Evolutionary conservation across 2,329 filamentous ascomycete genomes (phyloP), one percentile per base, ranked within the genome.

Genomic region (Aspergillus sp.): DNA sequence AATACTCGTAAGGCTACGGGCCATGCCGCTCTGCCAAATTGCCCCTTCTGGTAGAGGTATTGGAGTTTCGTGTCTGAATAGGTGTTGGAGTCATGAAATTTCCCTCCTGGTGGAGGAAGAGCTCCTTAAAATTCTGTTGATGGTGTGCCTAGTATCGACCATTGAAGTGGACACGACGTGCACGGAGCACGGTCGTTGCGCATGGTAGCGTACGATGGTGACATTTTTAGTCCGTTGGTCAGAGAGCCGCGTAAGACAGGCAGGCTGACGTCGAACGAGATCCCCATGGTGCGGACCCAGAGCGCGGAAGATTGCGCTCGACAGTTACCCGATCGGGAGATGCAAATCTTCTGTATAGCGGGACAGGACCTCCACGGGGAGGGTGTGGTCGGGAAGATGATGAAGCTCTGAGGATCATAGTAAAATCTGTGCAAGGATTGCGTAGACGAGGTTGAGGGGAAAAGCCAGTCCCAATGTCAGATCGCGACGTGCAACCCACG

Each of bases 201-300:
- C 55, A 48, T 62, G 57, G 32, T 55, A 56, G 59, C 15, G 56
- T 54, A 25, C 41, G 54, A 62, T 65, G 61, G 57, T 62, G 64
- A 60, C 60, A 64, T 61, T 57, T 64, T 52, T 59, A 64, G 60
- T 57, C 30, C 63, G 63, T 61, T 65, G 58, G 63, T 65, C 60
- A 60, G 61, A 63, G 57, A 64, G 65, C 66, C 65, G 66, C 66
- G 66, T 66, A 66, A 68, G 63, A 64, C 63, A 39, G 47, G 57
- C 51, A 61, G 51, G 59, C 57, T 58, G 57, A 55, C 62, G 57
- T 55, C 53, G 49, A 60, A 53, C 47, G 32, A 30, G 54, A 30
- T 54, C 54, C 49, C 49, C 57, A 51, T 59, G 36, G 48, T 17
- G 41, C 23, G 48, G 44, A 48, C 42, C 38, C 19, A 27, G 55